Conservation (phyloP, 306 rosid species). For the Trifolium fragiferum region DNA sequence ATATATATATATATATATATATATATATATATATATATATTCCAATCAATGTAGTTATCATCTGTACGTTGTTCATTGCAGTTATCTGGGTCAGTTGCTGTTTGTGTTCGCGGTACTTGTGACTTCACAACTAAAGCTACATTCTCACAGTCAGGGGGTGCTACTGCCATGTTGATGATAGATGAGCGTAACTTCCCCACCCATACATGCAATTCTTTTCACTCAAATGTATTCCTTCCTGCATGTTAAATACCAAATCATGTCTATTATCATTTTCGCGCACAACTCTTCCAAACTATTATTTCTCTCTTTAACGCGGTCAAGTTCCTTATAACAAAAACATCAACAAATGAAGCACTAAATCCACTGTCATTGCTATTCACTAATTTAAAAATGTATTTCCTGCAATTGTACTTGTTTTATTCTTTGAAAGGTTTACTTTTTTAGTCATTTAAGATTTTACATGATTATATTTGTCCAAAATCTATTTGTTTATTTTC, state of each 20-base stretch:
- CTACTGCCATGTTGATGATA: slow-evolving; percentile 67
- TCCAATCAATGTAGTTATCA: neutral
- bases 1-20: too few species aligned
- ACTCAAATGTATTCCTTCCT: slow-evolving; percentile 1
- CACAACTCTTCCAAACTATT: neutral
- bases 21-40: too few species aligned
- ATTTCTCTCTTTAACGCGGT: neutral
- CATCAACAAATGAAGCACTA: neutral
- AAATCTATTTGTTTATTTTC: slow-evolving; percentile 20
- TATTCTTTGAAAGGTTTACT: slow-evolving; percentile 7
- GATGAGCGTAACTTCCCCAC: slow-evolving; percentile 55
- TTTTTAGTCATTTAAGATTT: slow-evolving; percentile 4
- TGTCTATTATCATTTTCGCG: too few species aligned
- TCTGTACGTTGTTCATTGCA: slow-evolving; percentile 29
- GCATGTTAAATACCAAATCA: neutral
- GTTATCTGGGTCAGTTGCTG: slow-evolving; percentile 75
- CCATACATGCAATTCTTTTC: slow-evolving; percentile 3
- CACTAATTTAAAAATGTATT: slow-evolving; percentile 12
- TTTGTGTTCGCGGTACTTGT: slow-evolving; percentile 79
- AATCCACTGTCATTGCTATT: slow-evolving; percentile 3
- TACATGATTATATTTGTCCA: slow-evolving; percentile 16
- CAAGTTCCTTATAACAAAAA: neutral
- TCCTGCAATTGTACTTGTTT: neutral
- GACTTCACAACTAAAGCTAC: slow-evolving; percentile 79
- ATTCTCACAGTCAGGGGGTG: slow-evolving; percentile 73